Base-by-base conservation (phyloP, 2,329 filamentous ascomycete species). In the Aaosphaeria pasadenensis region DNA sequence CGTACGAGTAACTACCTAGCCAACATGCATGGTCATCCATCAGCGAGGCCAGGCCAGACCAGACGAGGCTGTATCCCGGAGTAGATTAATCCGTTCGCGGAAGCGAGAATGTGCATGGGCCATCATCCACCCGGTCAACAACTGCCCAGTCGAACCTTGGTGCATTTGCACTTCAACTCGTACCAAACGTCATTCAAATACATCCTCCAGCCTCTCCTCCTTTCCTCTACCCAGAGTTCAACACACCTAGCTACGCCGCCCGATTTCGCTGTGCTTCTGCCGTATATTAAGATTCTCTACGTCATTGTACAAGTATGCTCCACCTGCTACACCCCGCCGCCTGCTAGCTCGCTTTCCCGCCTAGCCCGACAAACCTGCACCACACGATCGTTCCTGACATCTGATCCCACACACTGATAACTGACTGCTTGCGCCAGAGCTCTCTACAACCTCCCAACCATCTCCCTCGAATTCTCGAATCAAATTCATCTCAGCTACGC, bases 121-220 rank as follows among this genome's bases (percentile, higher is more conserved):
- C 17, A 24, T 24, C 17, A 24, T 24, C 17, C 17, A 24, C 17
- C 17, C 17, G 17, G 17, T 24, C 17, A 24, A 24, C 17, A 24
- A 24, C 17, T 24, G 17, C 17, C 17, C 17, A 24, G 17, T 24
- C 17, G 17, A 24, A 24, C 33, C 33, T 13, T 9, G 33, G 33
- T 36, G 33, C 33, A 58, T 57, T 53, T 50, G 52, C 51, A 48
- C 45, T 46, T 45, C 45, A 51, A 46, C 48, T 45, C 48, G 46
- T 40, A 17, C 50, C 56, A 53, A 64, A 67, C 65, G 64, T 69
- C 64, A 67, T 69, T 57, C 55, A 59, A 57, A 61, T 51, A 62
- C 50, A 44, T 59, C 49, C 52, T 52, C 48, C 43, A 44, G 31
- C 33, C 44, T 41, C 46, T 42, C 52, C 48, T 52, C 45, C 44